Conservation (phyloP, 2,329 filamentous ascomycete genomes). For the Penicillium paneum region DNA sequence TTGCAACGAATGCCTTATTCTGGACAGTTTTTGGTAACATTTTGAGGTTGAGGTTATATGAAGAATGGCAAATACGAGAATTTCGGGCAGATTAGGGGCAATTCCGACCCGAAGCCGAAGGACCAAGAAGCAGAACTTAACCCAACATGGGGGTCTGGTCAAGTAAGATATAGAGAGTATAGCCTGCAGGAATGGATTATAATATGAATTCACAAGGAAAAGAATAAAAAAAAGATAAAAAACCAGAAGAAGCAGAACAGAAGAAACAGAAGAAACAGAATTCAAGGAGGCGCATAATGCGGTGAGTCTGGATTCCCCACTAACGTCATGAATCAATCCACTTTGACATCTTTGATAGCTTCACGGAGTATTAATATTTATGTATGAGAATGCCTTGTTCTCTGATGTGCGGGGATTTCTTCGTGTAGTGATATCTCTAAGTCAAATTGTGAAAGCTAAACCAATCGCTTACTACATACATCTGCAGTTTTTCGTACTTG, state of each 20-base stretch:
- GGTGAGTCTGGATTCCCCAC: conserved; percentile 28
- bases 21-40: conserved; percentile 24
- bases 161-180: not conserved
- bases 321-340: conserved; percentile 18
- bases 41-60: conserved; percentile 9
- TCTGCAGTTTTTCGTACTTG: not conserved
- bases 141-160: conserved; percentile 7
- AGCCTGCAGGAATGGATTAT: conserved; percentile 1
- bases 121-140: conserved; percentile 5
- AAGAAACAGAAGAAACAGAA: not conserved
- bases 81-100: conserved; percentile 24
- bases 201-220: not conserved
- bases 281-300: conserved; percentile 12
- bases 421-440: not conserved
- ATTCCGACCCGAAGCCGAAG: conserved; percentile 15
- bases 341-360: not conserved
- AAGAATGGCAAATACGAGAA: not conserved
- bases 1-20: conserved; percentile 25
- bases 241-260: not conserved
- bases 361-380: too few relatives aligned
- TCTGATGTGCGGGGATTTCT: not conserved
- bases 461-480: not conserved
- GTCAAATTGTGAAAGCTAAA: not conserved
- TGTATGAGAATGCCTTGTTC: not conserved
- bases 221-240: not conserved